Conservation (phyloP, 331 rosid genomes). For the Arachis monticola region DNA sequence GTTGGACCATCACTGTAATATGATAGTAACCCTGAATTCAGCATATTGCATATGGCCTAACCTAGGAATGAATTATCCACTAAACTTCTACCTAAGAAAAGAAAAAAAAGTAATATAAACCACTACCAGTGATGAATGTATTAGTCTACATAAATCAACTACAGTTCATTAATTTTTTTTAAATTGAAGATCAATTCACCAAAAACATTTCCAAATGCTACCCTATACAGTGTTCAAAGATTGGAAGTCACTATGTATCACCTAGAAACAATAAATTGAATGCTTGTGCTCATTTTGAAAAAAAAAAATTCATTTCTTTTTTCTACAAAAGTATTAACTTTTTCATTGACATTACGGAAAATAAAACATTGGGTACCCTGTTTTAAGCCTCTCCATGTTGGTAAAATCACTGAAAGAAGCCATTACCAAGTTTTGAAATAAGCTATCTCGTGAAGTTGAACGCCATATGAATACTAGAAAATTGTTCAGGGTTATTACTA, state of each 20-base stretch:
- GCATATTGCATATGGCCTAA: constrained; percentile 29
- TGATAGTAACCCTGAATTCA: neutral
- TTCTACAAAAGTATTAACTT: constrained; percentile 32
- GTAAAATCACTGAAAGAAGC: constrained; percentile 40
- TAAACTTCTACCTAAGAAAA: neutral
- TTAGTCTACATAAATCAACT: constrained; percentile 11
- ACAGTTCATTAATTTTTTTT: constrained; percentile 20
- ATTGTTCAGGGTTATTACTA: too few species aligned
- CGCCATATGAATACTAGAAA: neutral
- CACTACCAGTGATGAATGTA: neutral
- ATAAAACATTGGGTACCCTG: constrained; percentile 35
- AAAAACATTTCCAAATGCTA: constrained; percentile 4
- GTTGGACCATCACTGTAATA: neutral
- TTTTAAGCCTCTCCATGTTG: constrained; percentile 23
- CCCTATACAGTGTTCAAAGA: constrained; percentile 15
- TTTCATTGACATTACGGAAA: constrained; percentile 33
- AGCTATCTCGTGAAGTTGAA: constrained; percentile 39
- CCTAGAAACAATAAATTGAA: constrained; percentile 12
- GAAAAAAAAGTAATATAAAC: neutral
- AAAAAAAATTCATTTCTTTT: constrained; percentile 27
- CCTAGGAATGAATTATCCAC: constrained; percentile 14
- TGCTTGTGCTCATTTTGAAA: constrained; percentile 19
- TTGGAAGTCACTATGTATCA: constrained; percentile 23
- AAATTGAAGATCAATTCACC: constrained; percentile 16
- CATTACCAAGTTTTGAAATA: constrained; percentile 40